Evolutionary conservation across 2,329 filamentous ascomycete genomes (phyloP).

Genomic region (Fusarium albosuccineum): DNA sequence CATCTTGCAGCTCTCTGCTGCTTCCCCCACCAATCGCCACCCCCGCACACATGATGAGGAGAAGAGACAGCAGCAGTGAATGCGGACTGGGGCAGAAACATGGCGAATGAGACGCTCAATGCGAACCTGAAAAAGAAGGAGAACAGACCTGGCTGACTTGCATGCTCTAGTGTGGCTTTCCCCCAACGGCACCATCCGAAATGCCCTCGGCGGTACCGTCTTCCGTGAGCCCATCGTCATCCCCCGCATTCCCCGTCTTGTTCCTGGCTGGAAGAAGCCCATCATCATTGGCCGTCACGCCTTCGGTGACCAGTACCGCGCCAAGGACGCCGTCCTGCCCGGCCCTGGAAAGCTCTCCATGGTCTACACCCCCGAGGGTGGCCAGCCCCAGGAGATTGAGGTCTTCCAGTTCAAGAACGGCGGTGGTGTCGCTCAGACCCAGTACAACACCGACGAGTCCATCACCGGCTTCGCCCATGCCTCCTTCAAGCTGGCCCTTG

Average conservation of each 20-base stretch:
- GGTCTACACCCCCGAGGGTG: constrained; percentile 90
- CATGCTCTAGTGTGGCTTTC: constrained; percentile 87
- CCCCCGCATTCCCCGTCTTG: constrained; percentile 88
- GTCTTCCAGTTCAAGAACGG: constrained; percentile 90
- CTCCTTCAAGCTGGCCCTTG: constrained; percentile 93
- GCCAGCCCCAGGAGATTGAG: constrained; percentile 85
- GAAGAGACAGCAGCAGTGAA: constrained; percentile 19
- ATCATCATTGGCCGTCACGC: constrained; percentile 99
- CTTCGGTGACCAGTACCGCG: constrained; percentile 98
- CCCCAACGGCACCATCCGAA: constrained; percentile 90
- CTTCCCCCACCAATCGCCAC: constrained; percentile 37
- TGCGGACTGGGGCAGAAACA: constrained; percentile 6
- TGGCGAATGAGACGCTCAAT: constrained; percentile 30
- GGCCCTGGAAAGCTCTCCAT: constrained; percentile 91
- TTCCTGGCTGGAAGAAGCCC: constrained; percentile 98
- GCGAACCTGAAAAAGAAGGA: not conserved
- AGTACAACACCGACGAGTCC: constrained; percentile 98
- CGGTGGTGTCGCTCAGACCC: constrained; percentile 91
- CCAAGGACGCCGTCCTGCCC: constrained; percentile 88
- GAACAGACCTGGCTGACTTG: constrained; percentile 38
- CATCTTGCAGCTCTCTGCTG: constrained; percentile 27
- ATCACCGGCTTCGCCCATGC: constrained; percentile 96
- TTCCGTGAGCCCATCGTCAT: constrained; percentile 99
- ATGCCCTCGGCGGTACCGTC: constrained; percentile 88
- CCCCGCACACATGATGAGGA: constrained; percentile 43